Percentiles rank a stretch among this genome's conserved stretches.
Evolutionary conservation across 2,329 filamentous ascomycete species (phyloP).

Genomic region (Sordariomycetes sp.): DNA sequence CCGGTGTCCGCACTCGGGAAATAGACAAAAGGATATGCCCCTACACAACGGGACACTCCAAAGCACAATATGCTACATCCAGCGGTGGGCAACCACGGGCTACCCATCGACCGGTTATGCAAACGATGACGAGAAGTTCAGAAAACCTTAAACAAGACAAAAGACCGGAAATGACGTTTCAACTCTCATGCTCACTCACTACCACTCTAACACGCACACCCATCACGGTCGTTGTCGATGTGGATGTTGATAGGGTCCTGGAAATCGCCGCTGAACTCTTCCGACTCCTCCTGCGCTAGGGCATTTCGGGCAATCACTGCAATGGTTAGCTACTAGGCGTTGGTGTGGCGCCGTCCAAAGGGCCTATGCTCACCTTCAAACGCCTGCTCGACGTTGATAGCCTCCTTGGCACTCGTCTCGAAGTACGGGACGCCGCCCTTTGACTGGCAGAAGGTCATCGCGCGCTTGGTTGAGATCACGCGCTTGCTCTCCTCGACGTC

Average conservation of each 20-base stretch:
- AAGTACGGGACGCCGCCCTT: slow-evolving; percentile 98
- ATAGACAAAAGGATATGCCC: not conserved
- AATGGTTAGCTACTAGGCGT: not conserved
- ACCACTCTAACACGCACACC: slow-evolving; percentile 68
- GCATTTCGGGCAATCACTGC: slow-evolving; percentile 92
- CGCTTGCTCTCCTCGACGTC: slow-evolving; percentile 97
- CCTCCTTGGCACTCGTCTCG: slow-evolving; percentile 98
- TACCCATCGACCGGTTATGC: not conserved
- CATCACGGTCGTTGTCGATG: slow-evolving; percentile 85
- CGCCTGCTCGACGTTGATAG: slow-evolving; percentile 86
- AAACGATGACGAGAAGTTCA: not conserved
- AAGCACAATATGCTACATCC: not conserved
- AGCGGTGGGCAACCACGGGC: not conserved
- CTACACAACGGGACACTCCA: not conserved
- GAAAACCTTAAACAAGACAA: not conserved
- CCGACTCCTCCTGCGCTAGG: slow-evolving; percentile 90
- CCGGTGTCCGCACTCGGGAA: not conserved
- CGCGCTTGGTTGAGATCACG: slow-evolving; percentile 91
- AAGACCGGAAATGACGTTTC: not conserved
- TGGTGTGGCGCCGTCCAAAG: not conserved
- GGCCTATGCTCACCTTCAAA: slow-evolving; percentile 46
- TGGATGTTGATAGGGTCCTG: slow-evolving; percentile 98
- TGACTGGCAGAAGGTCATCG: slow-evolving; percentile 94
- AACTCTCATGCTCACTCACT: too few species aligned
- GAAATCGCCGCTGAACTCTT: slow-evolving; percentile 96